Evolutionary conservation across 2,329 filamentous ascomycete species (phyloP).

Genomic region (Grosmannia serpens): DNA sequence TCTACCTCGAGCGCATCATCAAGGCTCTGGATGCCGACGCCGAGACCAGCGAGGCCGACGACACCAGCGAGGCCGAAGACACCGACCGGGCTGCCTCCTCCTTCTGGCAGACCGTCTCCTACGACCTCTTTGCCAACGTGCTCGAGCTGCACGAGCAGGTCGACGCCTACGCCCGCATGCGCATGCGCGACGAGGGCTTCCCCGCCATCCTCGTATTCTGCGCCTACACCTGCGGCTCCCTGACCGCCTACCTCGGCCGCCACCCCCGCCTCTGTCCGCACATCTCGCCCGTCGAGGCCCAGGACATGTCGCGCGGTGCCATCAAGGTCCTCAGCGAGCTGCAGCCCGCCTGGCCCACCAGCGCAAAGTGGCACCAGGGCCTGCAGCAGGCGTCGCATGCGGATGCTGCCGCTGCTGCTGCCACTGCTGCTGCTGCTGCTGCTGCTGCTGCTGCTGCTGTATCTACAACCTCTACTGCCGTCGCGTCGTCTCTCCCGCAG

Average conservation of each 20-base stretch:
- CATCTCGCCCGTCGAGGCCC: slow-evolving; percentile 6
- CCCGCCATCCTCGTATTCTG: slow-evolving; percentile 27
- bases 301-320: slow-evolving; percentile 10
- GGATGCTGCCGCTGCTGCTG: neutral
- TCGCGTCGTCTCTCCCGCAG: neutral
- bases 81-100: neutral
- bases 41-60: neutral
- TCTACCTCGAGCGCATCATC: slow-evolving; percentile 34
- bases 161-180: slow-evolving; percentile 11
- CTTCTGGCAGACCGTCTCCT: slow-evolving; percentile 5
- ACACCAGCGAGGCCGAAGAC: neutral
- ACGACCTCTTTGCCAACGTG: slow-evolving; percentile 24
- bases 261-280: slow-evolving; percentile 9
- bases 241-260: slow-evolving; percentile 13
- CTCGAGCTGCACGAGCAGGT: slow-evolving; percentile 24
- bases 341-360: slow-evolving; percentile 14
- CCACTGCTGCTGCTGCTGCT: neutral
- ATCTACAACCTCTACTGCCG: neutral
- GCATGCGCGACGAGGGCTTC: slow-evolving; percentile 12
- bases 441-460: neutral
- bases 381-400: slow-evolving; percentile 12
- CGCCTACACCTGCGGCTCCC: slow-evolving; percentile 27
- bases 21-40: neutral
- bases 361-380: slow-evolving; percentile 14
- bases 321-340: slow-evolving; percentile 13